Base-by-base conservation (phyloP, 139 green algal species). In the Dunaliella primolecta region DNA sequence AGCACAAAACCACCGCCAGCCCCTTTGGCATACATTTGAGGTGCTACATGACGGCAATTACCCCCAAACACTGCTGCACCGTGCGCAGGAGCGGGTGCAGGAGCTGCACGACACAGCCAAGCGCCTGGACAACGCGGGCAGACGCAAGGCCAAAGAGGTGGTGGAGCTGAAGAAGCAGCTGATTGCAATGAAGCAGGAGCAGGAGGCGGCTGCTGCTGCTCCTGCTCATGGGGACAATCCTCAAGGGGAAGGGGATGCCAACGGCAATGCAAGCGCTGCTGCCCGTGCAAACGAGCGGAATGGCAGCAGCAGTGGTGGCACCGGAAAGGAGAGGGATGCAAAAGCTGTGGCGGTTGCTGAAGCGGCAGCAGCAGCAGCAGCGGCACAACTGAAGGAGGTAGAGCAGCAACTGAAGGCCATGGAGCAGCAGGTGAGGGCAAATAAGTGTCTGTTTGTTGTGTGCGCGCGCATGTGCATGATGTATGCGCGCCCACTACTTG, bases 161-260 rank as follows among this genome's bases (percentile, higher is more conserved):
- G 83, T 75, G 34, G 85, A 88, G 74, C 46, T 88, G 11, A 82
- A 88, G 72, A 74, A 80, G 1, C 25, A 25, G 2, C 72, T 82
- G 27, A 3, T 15, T 23, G 23, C n/a, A 21, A 32, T 83, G 84
- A 36, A 84, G 38, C n/a, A 30, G 37, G 30, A 37, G 30, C 75
- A 72, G 57, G 36, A 78, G 75, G 70, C 57, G 72, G 35, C 70
- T 37, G 78, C 64, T 37, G 25, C 57, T n/a, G n/a, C n/a, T n/a
- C n/a, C n/a, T n/a, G n/a, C n/a, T n/a, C n/a, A n/a, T n/a, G n/a
- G n/a, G n/a, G n/a, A n/a, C n/a, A n/a, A n/a, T n/a, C n/a, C n/a
- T n/a, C n/a, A n/a, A n/a, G n/a, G n/a, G n/a, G n/a, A n/a, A n/a
- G n/a, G n/a, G n/a, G n/a, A n/a, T n/a, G n/a, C n/a, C n/a, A n/a